These are phyloP conservation scores for Dryadomyces quercivorus DNA, from an alignment of 2,329 filamentous ascomycete species.

Conservation along the genomic window DNA sequence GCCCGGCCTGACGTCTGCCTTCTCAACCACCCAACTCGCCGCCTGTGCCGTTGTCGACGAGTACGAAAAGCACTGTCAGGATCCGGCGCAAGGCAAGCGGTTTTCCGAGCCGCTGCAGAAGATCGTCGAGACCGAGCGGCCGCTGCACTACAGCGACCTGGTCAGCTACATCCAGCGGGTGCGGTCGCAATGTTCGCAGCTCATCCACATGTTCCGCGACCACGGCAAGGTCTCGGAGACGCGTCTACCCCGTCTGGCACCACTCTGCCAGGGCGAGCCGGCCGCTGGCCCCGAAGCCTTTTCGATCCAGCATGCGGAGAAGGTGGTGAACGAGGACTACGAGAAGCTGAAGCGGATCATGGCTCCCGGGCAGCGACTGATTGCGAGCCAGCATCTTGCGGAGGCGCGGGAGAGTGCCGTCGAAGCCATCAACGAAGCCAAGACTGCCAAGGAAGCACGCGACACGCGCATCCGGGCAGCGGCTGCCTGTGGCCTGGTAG, in stretches of 20 bases:
- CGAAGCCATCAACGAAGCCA: constrained; percentile 68
- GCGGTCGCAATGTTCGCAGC: constrained; percentile 78
- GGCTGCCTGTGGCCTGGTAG: constrained; percentile 76
- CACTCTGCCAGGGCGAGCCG: constrained; percentile 85
- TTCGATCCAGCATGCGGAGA: constrained; percentile 76
- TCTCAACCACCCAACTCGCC: constrained; percentile 76
- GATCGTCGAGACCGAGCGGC: constrained; percentile 72
- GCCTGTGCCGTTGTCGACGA: constrained; percentile 80
- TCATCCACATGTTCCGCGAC: constrained; percentile 85
- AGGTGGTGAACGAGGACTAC: constrained; percentile 74
- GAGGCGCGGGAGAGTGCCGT: constrained; percentile 63
- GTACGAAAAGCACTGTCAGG: constrained; percentile 53
- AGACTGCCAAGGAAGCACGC: constrained; percentile 62
- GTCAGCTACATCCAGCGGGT: constrained; percentile 83
- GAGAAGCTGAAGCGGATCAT: constrained; percentile 82
- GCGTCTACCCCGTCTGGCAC: constrained; percentile 69
- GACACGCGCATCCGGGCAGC: constrained; percentile 80
- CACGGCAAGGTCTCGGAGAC: constrained; percentile 67
- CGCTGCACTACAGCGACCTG: constrained; percentile 75
- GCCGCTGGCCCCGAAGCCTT: constrained; percentile 90
- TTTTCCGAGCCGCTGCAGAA: constrained; percentile 56
- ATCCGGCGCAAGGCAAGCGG: constrained; percentile 36
- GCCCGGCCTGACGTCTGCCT: constrained; percentile 56
- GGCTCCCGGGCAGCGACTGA: constrained; percentile 75
- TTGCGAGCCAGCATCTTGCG: constrained; percentile 64